Evolutionary conservation across 768 basidiomycete species (phyloP), one percentile per base, ranked within the genome.

Genomic region (Termitomyces sp.): DNA sequence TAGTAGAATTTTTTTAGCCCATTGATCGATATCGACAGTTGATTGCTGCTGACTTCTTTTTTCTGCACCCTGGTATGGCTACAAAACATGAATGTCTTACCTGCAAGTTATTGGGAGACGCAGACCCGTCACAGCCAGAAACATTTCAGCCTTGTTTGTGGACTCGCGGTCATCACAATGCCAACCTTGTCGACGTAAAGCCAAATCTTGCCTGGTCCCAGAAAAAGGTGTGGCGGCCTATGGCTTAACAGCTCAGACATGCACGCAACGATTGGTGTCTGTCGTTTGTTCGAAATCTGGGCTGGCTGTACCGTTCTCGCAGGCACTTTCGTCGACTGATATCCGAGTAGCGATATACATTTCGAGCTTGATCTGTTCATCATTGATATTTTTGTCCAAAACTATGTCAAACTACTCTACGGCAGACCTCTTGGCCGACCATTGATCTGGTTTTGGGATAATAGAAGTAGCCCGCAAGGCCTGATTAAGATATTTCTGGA

Each of bases 281-380:
- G 30, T 20, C 31, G 31, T 49, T 18, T 15, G 22, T 8, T 33
- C n/a, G 16, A 53, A 13, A 9, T 15, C 53, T 36, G 7, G 31
- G 13, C 41, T 5, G 31, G 42, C n/a, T 8, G 27, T 15, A 31
- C 48, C 53, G 27, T 27, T 54, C 15, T 37, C 34, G 39, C 8
- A 45, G 24, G 18, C 31, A 61, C 50, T 58, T 57, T 53, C 55
- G 53, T 48, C 33, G 20, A 48, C 57, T 49, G 64, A 63, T 63
- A 31, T 55, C 59, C 54, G 47, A 53, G 37, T 33, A 55, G 27
- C 58, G 58, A 59, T 58, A 57, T 11, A 31, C 47, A 56, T 44
- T 36, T 56, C 30, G 41, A 46, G 30, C 54, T 59, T 61, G 57
- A 57, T 63, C 54, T 62, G 51, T 50, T 34, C 55, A 54, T 54